phyloP scores from a whole-genome alignment of 2,329 filamentous ascomycete species.

The Helotiales sp. region DNA sequence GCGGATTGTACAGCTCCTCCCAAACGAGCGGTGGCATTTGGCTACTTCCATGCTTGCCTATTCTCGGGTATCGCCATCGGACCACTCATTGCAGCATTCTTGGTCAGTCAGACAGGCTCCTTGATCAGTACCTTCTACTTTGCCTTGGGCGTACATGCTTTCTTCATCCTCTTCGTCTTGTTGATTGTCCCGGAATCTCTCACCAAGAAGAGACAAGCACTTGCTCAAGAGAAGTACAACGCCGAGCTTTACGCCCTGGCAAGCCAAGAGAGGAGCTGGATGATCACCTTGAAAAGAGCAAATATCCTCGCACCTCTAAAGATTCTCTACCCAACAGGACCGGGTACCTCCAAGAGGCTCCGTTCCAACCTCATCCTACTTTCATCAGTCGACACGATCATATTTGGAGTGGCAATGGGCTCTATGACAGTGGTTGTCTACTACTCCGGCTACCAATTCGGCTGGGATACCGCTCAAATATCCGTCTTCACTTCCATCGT shows the following conservation, averaged over 20 bases:
- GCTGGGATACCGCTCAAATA: constrained; percentile 79
- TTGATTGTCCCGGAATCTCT: constrained; percentile 83
- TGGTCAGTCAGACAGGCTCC: constrained; percentile 74
- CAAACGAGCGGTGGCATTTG: constrained; percentile 78
- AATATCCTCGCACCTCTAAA: constrained; percentile 78
- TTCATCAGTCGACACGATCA: constrained; percentile 75
- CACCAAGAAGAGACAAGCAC: constrained; percentile 67
- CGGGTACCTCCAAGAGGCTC: constrained; percentile 57
- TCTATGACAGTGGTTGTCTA: constrained; percentile 78
- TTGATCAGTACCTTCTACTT: constrained; percentile 85
- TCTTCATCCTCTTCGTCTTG: constrained; percentile 72
- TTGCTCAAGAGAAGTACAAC: constrained; percentile 68
- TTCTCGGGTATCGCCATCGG: constrained; percentile 89
- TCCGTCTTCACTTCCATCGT: constrained; percentile 79
- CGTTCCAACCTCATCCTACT: constrained; percentile 82
- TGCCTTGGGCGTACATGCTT: constrained; percentile 67
- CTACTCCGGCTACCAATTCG: constrained; percentile 78
- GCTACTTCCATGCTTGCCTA: constrained; percentile 85
- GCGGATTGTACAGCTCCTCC: constrained; percentile 85
- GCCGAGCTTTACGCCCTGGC: constrained; percentile 40
- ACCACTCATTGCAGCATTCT: constrained; percentile 75
- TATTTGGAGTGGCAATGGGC: constrained; percentile 81
- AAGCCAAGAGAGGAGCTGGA: constrained; percentile 6
- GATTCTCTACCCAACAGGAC: constrained; percentile 73
- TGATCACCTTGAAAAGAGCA: constrained; percentile 36